These are phyloP conservation scores for Sicyos baderoa DNA, from an alignment of 306 rosid genomes.

Conservation along the genomic window DNA sequence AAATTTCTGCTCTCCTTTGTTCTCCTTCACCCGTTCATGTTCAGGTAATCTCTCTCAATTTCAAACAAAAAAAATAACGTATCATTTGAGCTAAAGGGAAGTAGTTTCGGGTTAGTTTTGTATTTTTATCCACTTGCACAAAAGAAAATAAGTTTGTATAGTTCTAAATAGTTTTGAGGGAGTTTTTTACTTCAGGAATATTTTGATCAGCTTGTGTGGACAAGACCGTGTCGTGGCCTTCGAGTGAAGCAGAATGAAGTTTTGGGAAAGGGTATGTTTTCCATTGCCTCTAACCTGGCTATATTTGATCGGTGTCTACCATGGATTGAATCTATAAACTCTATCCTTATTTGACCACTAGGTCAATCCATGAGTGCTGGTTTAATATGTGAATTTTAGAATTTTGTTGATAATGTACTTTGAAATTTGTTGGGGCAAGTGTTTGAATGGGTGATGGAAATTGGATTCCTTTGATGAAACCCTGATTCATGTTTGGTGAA, in stretches of 20 bases:
- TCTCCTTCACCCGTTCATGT: constrained; percentile 47
- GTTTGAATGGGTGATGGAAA: not conserved
- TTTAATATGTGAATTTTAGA: not conserved
- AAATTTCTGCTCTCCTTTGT: constrained; percentile 53
- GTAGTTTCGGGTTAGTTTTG: no score
- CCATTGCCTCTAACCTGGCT: not conserved
- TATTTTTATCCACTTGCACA: not conserved
- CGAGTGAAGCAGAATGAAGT: constrained; percentile 48
- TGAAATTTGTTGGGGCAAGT: not conserved
- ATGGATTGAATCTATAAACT: no score
- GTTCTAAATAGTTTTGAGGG: no score
- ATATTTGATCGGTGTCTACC: no score
- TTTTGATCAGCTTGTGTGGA: constrained; percentile 42
- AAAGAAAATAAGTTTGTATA: no score
- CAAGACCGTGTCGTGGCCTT: constrained; percentile 42
- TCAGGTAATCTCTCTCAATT: constrained; percentile 38
- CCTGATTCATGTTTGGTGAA: not conserved
- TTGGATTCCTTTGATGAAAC: not conserved
- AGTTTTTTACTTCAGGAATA: no score
- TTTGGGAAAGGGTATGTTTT: constrained; percentile 54
- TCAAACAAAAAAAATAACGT: no score
- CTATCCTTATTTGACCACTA: no score
- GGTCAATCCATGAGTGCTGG: no score
- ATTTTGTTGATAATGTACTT: not conserved
- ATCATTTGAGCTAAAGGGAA: no score